Percentiles rank a stretch among this genome's conserved stretches.
Conservation (phyloP, 2,329 filamentous ascomycete species). For the Tolypocladium paradoxum region DNA sequence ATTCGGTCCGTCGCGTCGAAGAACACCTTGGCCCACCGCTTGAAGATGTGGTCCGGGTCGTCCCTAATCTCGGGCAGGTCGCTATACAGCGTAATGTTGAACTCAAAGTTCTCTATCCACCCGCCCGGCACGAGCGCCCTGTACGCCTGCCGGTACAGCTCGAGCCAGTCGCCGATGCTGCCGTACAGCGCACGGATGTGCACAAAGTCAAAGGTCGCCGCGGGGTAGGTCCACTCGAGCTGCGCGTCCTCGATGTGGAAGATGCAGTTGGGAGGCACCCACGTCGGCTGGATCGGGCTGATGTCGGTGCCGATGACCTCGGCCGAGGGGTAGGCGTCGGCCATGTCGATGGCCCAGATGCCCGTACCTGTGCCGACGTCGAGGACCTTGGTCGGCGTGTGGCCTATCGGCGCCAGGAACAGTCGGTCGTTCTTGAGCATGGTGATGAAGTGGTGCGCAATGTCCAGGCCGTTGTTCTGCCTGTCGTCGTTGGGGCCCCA, state of each 20-base stretch:
- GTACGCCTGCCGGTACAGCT: slow-evolving; percentile 38
- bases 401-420: slow-evolving; percentile 3
- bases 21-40: slow-evolving; percentile 14
- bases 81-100: slow-evolving; percentile 10
- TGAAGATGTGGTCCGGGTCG: slow-evolving; percentile 14
- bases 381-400: slow-evolving; percentile 13
- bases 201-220: slow-evolving; percentile 43
- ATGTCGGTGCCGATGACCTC: slow-evolving; percentile 42
- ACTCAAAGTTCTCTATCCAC: slow-evolving; percentile 21
- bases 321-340: slow-evolving; percentile 30
- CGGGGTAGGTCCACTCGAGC: slow-evolving; percentile 16
- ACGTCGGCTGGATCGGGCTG: slow-evolving; percentile 43
- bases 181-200: slow-evolving; percentile 48
- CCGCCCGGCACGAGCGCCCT: slow-evolving; percentile 46
- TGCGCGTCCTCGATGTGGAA: slow-evolving; percentile 22
- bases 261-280: slow-evolving; percentile 23
- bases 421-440: slow-evolving; percentile 10
- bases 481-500: slow-evolving; percentile 17
- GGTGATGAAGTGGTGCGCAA: slow-evolving; percentile 14
- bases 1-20: slow-evolving; percentile 13
- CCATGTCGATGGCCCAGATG: slow-evolving; percentile 45
- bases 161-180: slow-evolving; percentile 43
- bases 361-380: slow-evolving; percentile 47
- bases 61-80: slow-evolving; percentile 11
- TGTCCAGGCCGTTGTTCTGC: slow-evolving; percentile 14